phyloP scores from a whole-genome alignment of 2,329 filamentous ascomycete species.

The Trichoderma sp. region DNA sequence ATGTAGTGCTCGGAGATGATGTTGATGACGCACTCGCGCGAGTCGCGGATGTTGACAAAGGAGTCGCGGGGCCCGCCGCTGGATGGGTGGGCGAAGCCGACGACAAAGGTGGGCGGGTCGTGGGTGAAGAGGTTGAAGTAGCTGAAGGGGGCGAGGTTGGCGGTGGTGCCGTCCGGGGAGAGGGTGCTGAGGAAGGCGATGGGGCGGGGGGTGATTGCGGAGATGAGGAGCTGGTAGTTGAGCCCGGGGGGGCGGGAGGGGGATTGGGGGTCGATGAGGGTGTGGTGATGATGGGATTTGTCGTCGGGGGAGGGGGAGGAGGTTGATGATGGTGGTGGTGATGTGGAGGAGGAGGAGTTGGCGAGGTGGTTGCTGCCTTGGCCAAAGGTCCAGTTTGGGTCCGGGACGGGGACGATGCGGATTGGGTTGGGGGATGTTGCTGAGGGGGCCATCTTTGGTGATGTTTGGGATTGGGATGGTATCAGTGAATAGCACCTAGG shows the following conservation, averaged over 20 bases:
- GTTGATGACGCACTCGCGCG: slow-evolving; percentile 79
- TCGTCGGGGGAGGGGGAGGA: slow-evolving; percentile 28
- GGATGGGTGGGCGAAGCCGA: slow-evolving; percentile 53
- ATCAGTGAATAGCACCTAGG: too few relatives aligned
- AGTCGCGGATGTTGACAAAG: slow-evolving; percentile 71
- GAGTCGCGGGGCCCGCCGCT: slow-evolving; percentile 71
- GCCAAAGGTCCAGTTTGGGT: slow-evolving; percentile 67
- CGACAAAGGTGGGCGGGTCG: slow-evolving; percentile 81
- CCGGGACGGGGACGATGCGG: slow-evolving; percentile 26
- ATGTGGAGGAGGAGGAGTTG: not conserved
- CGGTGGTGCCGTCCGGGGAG: slow-evolving; percentile 59
- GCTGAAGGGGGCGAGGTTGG: slow-evolving; percentile 83
- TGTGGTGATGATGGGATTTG: slow-evolving; percentile 54
- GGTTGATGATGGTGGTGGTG: too few relatives aligned
- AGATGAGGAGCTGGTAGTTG: slow-evolving; percentile 95
- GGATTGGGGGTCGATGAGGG: slow-evolving; percentile 80
- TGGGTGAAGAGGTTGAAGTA: slow-evolving; percentile 84
- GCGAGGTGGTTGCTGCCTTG: slow-evolving; percentile 61
- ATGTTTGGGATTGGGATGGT: too few relatives aligned
- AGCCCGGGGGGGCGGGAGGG: slow-evolving; percentile 65
- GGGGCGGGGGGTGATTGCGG: slow-evolving; percentile 77
- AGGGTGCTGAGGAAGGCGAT: slow-evolving; percentile 64
- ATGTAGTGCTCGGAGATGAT: slow-evolving; percentile 82
- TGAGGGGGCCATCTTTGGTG: slow-evolving; percentile 6
- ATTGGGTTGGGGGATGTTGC: not conserved